Evolutionary conservation across 2,329 filamentous ascomycete genomes (phyloP).

Genomic region (Penicillium sp.): DNA sequence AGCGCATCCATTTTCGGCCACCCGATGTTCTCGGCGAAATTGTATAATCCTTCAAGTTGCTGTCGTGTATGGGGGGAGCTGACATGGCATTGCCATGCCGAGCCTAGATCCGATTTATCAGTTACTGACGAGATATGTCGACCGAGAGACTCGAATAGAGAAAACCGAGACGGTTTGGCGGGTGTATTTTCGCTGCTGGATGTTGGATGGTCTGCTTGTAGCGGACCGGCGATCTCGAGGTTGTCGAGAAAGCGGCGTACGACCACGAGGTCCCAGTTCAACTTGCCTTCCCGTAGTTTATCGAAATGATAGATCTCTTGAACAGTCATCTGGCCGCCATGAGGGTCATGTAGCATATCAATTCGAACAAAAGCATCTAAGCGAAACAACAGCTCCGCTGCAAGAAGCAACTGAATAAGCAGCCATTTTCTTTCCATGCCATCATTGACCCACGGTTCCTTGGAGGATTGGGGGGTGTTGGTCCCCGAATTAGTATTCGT

Average conservation of each 20-base stretch:
- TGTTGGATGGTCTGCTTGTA: conserved; percentile 3
- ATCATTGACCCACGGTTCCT: conserved; percentile 30
- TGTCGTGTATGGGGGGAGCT: conserved; percentile 40
- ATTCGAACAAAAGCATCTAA: conserved; percentile 53
- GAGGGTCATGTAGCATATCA: conserved; percentile 45
- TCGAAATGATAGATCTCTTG: conserved; percentile 53
- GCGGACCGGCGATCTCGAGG: conserved; percentile 43
- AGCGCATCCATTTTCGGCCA: conserved; percentile 54
- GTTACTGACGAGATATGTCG: conserved; percentile 20
- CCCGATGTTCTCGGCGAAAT: conserved; percentile 55
- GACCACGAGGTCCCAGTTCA: conserved; percentile 61
- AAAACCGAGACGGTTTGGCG: conserved; percentile 24
- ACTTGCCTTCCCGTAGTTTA: conserved; percentile 54
- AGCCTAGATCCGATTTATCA: conserved; percentile 21
- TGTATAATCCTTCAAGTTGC: conserved; percentile 55
- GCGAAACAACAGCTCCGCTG: conserved; percentile 59
- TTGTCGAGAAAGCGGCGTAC: conserved; percentile 58
- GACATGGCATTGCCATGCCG: conserved; percentile 41
- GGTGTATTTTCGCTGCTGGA: not conserved
- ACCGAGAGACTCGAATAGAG: conserved; percentile 30
- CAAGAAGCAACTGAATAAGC: conserved; percentile 58
- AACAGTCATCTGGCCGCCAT: conserved; percentile 45
- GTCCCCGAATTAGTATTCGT: not conserved
- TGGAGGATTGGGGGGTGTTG: conserved; percentile 7
- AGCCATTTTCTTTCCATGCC: conserved; percentile 56